Evolutionary conservation across 768 basidiomycete species (phyloP), one percentile per base, ranked within the genome.

Genomic region (Infundibulicybe gibba): DNA sequence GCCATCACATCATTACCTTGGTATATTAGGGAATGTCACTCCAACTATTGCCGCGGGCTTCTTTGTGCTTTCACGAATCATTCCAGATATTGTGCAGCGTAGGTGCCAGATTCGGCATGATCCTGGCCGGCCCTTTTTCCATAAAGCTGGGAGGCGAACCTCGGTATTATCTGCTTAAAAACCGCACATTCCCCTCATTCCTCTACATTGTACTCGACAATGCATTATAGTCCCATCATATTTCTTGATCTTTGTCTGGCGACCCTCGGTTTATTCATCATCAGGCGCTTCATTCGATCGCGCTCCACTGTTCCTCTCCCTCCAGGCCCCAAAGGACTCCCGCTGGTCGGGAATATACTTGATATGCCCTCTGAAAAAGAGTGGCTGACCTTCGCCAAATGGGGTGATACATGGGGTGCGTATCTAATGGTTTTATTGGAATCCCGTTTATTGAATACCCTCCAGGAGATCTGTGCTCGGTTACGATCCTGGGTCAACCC

Each of bases 391-490:
- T 81, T 79, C 52, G 65, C 76, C 14, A 64, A 68, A 15, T 75
- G 82, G 74, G 71, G 77, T 16, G 70, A 76, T 50, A 63, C 61
- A 58, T 83, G 73, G 52, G 81, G 81, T 72, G 50, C 21, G 67
- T 53, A 11, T 1, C 14, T 44, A 25, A 39, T 32, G 25, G 44
- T 16, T 9, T 9, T 32, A 15, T 43, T 11, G 30, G 42, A 20
- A 9, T 44, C 30, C 31, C 19, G 14, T 32, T 6, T 20, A 30
- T 47, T 57, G 19, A 52, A 15, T 30, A 30, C 25, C 25, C 41
- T 35, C 11, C 49, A 85, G 83, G 83, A 32, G 77, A 79, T 47
- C 81, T 85, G 17, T 73, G 74, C 50, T 83, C 81, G 37, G 71
- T 75, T 1, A 82, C 77, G 20, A 66, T 84, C 12, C 64, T 85